A percentile compares a stretch with the other conserved stretches of the same genome.
phyloP scores from a whole-genome alignment of 371 early-diverging fungal genomes.

The Mucor mucedo region DNA sequence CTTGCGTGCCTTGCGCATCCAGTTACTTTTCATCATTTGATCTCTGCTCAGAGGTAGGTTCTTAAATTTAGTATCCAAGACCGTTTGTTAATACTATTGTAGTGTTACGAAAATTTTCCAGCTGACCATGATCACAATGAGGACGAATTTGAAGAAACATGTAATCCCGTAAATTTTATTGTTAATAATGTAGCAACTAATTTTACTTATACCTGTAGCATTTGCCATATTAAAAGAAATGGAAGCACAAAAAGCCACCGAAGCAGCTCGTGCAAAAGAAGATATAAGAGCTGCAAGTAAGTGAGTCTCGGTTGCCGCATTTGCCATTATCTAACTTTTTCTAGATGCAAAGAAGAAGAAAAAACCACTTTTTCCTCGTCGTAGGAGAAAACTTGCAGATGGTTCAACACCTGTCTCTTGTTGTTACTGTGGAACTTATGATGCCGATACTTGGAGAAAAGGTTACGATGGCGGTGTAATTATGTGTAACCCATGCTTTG shows the following conservation, averaged over 20 bases:
- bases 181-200: conserved; percentile 9
- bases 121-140: conserved; percentile 60
- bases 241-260: conserved; percentile 59
- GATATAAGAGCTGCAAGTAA: conserved; percentile 42
- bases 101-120: conserved; percentile 66
- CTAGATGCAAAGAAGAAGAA: conserved; percentile 37
- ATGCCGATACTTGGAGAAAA: conserved; percentile 59
- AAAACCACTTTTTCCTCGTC: conserved; percentile 41
- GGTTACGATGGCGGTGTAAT: conserved; percentile 81
- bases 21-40: conserved; percentile 78
- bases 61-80: not conserved
- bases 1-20: conserved; percentile 69
- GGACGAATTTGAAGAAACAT: conserved; percentile 66
- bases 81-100: not conserved
- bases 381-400: conserved; percentile 34
- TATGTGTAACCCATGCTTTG: conserved; percentile 85
- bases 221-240: conserved; percentile 50
- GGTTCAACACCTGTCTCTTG: conserved; percentile 40
- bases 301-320: not conserved
- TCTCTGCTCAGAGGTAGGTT: conserved; percentile 64
- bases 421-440: conserved; percentile 53
- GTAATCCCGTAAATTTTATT: conserved; percentile 36
- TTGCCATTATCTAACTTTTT: not conserved
- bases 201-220: conserved; percentile 24
- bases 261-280: conserved; percentile 47